Evolutionary conservation across 495 filamentous ascomycete species (phyloP).

Genomic region (Daldinia childiae): DNA sequence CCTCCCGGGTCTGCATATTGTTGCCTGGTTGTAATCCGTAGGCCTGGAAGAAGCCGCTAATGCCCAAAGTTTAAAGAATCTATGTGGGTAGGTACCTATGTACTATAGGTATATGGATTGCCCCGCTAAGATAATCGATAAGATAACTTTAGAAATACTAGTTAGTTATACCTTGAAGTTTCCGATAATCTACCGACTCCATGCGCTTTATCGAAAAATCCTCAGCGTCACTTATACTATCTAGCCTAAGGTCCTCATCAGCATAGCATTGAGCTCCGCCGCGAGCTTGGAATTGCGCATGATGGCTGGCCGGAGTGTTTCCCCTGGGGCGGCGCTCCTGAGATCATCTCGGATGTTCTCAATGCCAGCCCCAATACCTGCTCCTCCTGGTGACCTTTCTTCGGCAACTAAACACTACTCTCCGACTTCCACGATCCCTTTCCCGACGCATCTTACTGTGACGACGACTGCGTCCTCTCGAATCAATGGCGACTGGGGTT

Average conservation of each 20-base stretch:
- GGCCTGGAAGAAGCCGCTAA: neutral
- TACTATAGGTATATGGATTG: neutral
- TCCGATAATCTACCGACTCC: constrained; percentile 36
- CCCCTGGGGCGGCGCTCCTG: constrained; percentile 68
- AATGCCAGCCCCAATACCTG: constrained; percentile 62
- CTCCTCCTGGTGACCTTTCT: constrained; percentile 45
- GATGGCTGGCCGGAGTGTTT: constrained; percentile 54
- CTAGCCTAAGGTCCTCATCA: constrained; percentile 7
- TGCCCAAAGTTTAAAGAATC: neutral
- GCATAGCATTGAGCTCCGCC: constrained; percentile 30
- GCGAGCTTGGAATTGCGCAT: constrained; percentile 23
- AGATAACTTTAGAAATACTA: constrained; percentile 24
- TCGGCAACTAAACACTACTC: constrained; percentile 51
- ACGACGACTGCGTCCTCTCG: constrained; percentile 81
- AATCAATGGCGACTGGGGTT: constrained; percentile 86
- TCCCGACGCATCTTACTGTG: constrained; percentile 87
- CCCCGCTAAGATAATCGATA: constrained; percentile 26
- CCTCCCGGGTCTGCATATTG: constrained; percentile 6
- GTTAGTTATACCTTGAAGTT: neutral
- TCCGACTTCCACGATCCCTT: constrained; percentile 72
- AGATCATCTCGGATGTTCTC: constrained; percentile 68
- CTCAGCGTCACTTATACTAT: constrained; percentile 7
- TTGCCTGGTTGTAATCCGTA: neutral
- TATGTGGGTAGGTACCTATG: constrained; percentile 6
- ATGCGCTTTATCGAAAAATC: constrained; percentile 31